phyloP scores from a whole-genome alignment of 2,329 filamentous ascomycete genomes.

The Amauroascus niger region DNA sequence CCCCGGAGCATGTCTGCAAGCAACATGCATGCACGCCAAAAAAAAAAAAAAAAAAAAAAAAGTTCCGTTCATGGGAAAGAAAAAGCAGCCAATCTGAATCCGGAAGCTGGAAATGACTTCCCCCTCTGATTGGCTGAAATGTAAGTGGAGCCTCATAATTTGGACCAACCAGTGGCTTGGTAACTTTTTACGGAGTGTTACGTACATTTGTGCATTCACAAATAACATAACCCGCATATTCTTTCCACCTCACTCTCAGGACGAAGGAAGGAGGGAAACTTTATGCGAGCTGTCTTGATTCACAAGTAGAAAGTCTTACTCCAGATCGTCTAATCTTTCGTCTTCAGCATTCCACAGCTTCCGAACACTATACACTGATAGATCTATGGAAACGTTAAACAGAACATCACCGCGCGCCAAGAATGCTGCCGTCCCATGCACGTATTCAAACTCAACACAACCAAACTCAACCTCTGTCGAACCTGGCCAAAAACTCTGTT shows the following conservation, averaged over 20 bases:
- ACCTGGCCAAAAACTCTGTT: slow-evolving; percentile 79
- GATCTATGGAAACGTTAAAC: neutral
- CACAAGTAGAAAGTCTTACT: neutral
- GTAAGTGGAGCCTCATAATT: neutral
- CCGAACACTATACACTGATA: neutral
- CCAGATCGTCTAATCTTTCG: neutral
- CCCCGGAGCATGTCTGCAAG: neutral
- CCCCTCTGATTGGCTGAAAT: neutral
- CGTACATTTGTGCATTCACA: neutral
- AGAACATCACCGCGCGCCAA: neutral
- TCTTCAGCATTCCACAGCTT: neutral
- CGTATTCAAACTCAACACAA: too few relatives aligned
- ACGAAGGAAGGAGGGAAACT: neutral
- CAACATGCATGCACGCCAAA: neutral
- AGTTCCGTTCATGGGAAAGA: neutral
- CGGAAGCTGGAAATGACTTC: neutral
- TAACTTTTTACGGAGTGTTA: neutral
- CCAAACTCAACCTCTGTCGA: slow-evolving; percentile 48
- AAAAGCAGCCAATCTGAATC: neutral
- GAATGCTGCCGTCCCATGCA: neutral
- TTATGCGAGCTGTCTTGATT: neutral
- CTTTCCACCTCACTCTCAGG: neutral
- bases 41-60: too few relatives aligned
- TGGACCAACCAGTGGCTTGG: neutral
- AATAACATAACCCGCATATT: neutral